Conservation (phyloP, 1,284 basidiomycete species). For the Exobasidium cylindrosporum region DNA sequence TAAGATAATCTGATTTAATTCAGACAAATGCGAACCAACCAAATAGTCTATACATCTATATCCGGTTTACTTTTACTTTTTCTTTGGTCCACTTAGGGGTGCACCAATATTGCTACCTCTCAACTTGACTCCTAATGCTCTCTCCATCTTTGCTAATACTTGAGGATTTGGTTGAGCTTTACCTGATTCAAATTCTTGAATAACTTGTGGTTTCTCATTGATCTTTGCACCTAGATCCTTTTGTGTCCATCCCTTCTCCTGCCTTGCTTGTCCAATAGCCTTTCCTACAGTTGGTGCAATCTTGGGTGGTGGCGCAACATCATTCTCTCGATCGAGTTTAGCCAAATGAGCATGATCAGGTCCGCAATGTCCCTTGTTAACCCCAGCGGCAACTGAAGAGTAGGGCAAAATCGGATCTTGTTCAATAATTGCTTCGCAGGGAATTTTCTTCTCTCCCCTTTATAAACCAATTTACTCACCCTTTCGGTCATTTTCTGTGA, state of each 20-base stretch:
- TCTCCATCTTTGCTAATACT: conserved; percentile 85
- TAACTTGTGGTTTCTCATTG: conserved; percentile 63
- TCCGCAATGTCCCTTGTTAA: conserved; percentile 48
- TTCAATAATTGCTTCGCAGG: too few relatives aligned
- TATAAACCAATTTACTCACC: conserved; percentile 26
- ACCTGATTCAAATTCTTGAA: conserved; percentile 53
- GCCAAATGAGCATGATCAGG: conserved; percentile 52
- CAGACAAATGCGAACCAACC: neutral
- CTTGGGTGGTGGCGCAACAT: conserved; percentile 89
- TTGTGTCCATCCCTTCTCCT: conserved; percentile 75
- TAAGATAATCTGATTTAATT: neutral
- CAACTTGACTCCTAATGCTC: conserved; percentile 83
- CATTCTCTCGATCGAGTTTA: conserved; percentile 63
- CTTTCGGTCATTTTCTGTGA: conserved; percentile 59
- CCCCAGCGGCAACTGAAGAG: conserved; percentile 37
- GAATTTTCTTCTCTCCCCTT: neutral
- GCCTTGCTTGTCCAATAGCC: conserved; percentile 78
- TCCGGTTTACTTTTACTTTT: conserved; percentile 26
- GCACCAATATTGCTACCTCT: conserved; percentile 59
- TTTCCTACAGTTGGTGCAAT: conserved; percentile 76
- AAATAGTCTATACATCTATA: neutral
- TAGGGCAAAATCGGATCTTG: too few relatives aligned
- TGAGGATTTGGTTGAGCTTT: conserved; percentile 86
- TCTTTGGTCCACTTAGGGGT: conserved; percentile 40
- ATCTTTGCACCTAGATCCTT: conserved; percentile 91